Base-by-base conservation (phyloP, 2,329 filamentous ascomycete genomes). In the Paramyrothecium sp. region DNA sequence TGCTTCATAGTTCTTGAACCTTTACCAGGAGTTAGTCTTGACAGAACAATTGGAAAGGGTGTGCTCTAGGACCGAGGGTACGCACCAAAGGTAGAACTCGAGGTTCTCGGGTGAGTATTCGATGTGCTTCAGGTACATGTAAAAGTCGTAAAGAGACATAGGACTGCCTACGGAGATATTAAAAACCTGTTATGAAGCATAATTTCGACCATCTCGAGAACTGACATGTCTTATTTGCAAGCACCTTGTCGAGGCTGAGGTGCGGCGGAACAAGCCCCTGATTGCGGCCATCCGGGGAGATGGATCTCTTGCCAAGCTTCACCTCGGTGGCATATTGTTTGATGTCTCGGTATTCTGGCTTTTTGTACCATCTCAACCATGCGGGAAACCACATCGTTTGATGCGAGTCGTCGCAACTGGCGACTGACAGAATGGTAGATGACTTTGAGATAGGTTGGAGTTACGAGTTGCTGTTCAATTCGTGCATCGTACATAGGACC, bases 61-160 rank as follows among this genome's bases (percentile, higher is more conserved):
- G 13, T 21, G n/a, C n/a, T 44, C 38, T 44, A 19, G 26, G n/a
- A 7, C 47, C 20, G n/a, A 17, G 16, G 16, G 13, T n/a, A 61
- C 71, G 23, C 65, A 80, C 78, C 78, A 81, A 44, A 80, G 70
- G 60, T 78, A 80, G 58, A 80, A 81, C 64, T 81, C 78, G 10
- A 81, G 71, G 60, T 81, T 81, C 66, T 81, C 78, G 0, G 76
- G 69, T 2, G 77, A 80, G 65, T 72, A 76, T 63, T 81, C 78
- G 51, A 81, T 78, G 61, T 80, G 74, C 65, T 79, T 79, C 52
- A 81, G 68, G 57, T 80, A 81, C 76, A 80, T 78, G 66, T 79
- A 80, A 53, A 81, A 81, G 66, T 81, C 78, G 57, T 79, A 78
- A 11, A 80, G 64, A 0, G 76, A 79, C 77, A 80, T 79, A 3